Base-by-base conservation (phyloP, 257 asterid genomes). In the Orobanche coerulescens region DNA sequence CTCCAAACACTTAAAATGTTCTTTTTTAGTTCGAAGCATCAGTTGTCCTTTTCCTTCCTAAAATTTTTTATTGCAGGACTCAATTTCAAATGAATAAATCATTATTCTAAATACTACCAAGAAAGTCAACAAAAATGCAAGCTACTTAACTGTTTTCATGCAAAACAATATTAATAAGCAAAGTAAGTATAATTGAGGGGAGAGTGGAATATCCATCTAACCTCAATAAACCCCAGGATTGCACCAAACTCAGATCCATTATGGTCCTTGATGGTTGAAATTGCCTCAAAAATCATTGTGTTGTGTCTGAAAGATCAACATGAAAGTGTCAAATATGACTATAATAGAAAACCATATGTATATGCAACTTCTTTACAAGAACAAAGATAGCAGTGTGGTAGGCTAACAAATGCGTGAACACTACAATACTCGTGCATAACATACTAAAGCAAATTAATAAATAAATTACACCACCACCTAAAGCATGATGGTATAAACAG, bases 211-310 rank as follows among this genome's bases (percentile, higher is more conserved):
- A 43, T 61, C 40, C 30, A 40, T 64, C 85, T 66, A 54, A 84
- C 93, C 93, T 84, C 81, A 66, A 84, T 75, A 57, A 70, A 81
- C 50, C 72, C 72, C 47, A 66, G 25, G 69, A 84, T 79, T 48
- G 78, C 73, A 46, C 69, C 70, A 69, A 73, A 20, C 34, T 77
- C 84, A 55, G 80, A 75, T 73, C 86, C 93, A 65, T 31, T 65
- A 65, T 69, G 62, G 56, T 69, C 78, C 47, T 77, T 73, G 70
- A 77, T 30, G 70, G 76, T 64, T 58, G 81, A 57, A 60, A 84
- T 57, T 58, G 93, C 93, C 65, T 81, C 88, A 64, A 81, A 66
- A 47, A 84, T 77, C 93, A 77, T 61, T 18, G n/a, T n/a, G n/a
- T 25, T 26, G 64, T 75, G 71, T 59, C 93, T 84, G 78, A 62